Percentiles rank a stretch among this genome's conserved stretches.
Evolutionary conservation across 2,329 filamentous ascomycete species (phyloP).

Genomic region (Penicillium paneum): DNA sequence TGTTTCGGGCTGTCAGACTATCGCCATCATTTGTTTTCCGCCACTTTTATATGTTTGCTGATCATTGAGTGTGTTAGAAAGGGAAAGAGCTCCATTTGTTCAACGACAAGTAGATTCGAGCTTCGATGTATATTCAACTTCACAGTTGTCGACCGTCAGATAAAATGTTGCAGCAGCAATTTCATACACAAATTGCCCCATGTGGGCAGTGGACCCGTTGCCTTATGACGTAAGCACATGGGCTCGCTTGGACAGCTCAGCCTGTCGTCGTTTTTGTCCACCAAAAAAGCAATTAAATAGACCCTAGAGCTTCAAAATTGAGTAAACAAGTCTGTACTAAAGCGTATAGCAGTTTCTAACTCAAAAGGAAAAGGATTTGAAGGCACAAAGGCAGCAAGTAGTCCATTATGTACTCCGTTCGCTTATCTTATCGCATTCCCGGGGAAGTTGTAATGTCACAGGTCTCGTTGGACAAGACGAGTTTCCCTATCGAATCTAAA

Average conservation of each 20-base stretch:
- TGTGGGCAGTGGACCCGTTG: background rate
- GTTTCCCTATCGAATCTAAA: background rate
- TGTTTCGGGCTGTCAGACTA: background rate
- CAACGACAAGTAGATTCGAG: background rate
- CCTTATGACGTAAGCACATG: slow-evolving; percentile 1
- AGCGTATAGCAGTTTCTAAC: background rate
- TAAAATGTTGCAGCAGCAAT: background rate
- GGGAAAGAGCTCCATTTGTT: background rate
- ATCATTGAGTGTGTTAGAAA: background rate
- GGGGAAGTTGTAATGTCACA: background rate
- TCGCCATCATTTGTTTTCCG: background rate
- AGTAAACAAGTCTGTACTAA: background rate
- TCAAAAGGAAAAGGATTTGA: too few relatives aligned
- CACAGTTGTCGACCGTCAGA: background rate
- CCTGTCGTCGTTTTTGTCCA: background rate
- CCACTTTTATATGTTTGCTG: background rate
- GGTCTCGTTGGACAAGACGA: background rate
- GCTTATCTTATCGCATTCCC: slow-evolving; percentile 7
- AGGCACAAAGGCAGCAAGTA: background rate
- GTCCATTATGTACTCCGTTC: background rate
- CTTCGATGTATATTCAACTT: background rate
- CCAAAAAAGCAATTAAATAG: background rate
- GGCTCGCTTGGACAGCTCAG: background rate
- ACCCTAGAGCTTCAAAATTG: background rate
- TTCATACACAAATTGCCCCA: background rate